Percentiles rank a stretch among this genome's conserved stretches.
phyloP scores from a whole-genome alignment of 345 rosid species.

The Balakata baccata region DNA sequence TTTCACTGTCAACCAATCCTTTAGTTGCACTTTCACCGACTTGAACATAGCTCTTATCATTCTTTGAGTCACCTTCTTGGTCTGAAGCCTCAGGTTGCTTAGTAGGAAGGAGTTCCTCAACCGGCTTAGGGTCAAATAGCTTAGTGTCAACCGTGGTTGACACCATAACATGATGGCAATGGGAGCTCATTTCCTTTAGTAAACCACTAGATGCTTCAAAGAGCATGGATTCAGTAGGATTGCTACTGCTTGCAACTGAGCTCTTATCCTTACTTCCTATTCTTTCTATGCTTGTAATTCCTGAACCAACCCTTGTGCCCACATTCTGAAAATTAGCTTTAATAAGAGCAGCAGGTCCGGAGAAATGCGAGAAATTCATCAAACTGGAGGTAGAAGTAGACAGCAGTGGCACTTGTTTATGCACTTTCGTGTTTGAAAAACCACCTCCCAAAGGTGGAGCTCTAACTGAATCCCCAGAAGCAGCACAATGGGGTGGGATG shows the following conservation, averaged over 20 bases:
- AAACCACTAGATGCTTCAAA: constrained; percentile 22
- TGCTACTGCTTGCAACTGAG: constrained; percentile 24
- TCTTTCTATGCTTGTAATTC: constrained; percentile 24
- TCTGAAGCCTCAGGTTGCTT: constrained; percentile 33
- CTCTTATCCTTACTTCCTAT: constrained; percentile 31
- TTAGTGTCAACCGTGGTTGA: constrained; percentile 38
- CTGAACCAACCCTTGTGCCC: constrained; percentile 26
- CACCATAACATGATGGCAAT: constrained; percentile 26
- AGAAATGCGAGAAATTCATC: constrained; percentile 61
- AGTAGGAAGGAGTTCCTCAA: constrained; percentile 31
- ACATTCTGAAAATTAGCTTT: constrained; percentile 42
- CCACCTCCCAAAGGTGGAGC: constrained; percentile 17
- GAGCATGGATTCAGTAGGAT: constrained; percentile 16
- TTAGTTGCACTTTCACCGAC: constrained; percentile 33
- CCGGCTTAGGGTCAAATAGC: constrained; percentile 31
- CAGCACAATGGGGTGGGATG: constrained; percentile 18
- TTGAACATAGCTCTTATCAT: constrained; percentile 22
- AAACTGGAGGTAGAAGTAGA: constrained; percentile 37
- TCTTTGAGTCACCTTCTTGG: constrained; percentile 32
- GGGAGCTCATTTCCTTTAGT: constrained; percentile 34
- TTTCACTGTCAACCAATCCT: constrained; percentile 49
- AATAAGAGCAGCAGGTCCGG: constrained; percentile 48
- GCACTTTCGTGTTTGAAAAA: constrained; percentile 35
- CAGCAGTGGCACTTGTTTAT: constrained; percentile 38
- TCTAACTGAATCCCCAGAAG: constrained; percentile 24